These are phyloP conservation scores for Clitoria ternatea DNA, from an alignment of 306 rosid genomes.

Conservation along the genomic window DNA sequence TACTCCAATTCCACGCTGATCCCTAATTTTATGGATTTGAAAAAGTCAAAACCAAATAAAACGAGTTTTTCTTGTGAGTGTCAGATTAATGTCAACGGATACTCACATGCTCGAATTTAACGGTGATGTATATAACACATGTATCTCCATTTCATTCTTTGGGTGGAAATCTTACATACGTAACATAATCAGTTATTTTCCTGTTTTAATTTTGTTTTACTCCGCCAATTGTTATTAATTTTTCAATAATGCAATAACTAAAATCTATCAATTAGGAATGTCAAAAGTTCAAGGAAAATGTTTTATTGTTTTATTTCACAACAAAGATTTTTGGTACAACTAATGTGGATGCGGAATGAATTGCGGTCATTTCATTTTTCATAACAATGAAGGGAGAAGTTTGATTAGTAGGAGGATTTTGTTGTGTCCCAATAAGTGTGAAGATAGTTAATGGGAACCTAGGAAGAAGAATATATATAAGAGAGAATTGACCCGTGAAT, in stretches of 20 bases:
- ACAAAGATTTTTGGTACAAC: background rate
- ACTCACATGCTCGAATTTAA: too few relatives aligned
- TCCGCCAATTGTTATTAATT: background rate
- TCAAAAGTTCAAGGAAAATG: background rate
- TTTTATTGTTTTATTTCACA: background rate
- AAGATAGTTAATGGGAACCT: conserved; percentile 1
- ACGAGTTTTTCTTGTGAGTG: too few relatives aligned
- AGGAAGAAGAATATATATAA: background rate
- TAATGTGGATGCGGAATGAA: background rate
- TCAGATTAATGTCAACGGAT: too few relatives aligned
- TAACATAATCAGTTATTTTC: background rate
- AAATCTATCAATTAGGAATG: background rate
- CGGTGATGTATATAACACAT: background rate
- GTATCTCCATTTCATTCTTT: background rate
- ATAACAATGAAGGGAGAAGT: background rate
- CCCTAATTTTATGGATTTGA: too few relatives aligned
- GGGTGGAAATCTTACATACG: too few relatives aligned
- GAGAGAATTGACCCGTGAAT: conserved; percentile 8
- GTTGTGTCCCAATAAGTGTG: too few relatives aligned
- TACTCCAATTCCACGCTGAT: too few relatives aligned
- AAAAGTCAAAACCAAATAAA: too few relatives aligned
- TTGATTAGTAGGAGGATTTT: too few relatives aligned
- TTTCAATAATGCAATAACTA: too few relatives aligned
- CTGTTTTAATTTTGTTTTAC: background rate
- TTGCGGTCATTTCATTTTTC: background rate